Base-by-base conservation (phyloP, 2,329 filamentous ascomycete species). In the Beauveria sp. region DNA sequence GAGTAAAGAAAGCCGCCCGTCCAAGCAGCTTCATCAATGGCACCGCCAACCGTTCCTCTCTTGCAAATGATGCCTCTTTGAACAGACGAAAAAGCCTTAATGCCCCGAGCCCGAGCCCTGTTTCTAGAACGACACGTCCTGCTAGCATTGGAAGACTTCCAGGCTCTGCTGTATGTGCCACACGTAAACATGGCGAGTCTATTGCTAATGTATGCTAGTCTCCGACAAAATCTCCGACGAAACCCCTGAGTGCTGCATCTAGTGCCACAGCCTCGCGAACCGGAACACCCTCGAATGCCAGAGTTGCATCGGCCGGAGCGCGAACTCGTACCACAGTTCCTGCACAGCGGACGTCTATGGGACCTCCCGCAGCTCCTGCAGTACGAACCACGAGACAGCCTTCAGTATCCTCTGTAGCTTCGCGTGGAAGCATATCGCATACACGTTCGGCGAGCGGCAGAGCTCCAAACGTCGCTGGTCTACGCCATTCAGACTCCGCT, bases 181-280 rank as follows among this genome's bases (percentile, higher is more conserved):
- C 22, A 3, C 43, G 16, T 9, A n/a, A 7, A 2, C 14, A 16
- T 9, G 12, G 41, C 43, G 28, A 37, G 22, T 16, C 16, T 20
- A 12, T 26, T 48, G 37, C 61, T 62, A 20, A 62, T 37, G 26
- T 46, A 46, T 66, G 10, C 34, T 61, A 92, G 86, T 91, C 88
- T 62, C 89, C 90, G 2, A 87, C 84, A 0, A 92, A 90, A 68
- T 92, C 89, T 1, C 90, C 90, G 2, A 90, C 88, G 3, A 94
- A 94, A 70, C 88, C 90, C 67, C 72, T 89, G 51, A 73, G 73
- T 62, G 79, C 73, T 43, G 79, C 85, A 2, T 83, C 86, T 1
- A 86, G 82, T 66, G 72, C 80, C 5, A 76, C 80, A 2, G 83
- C 80, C 1, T 87, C 88, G 46, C 79, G 87, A 67, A 90, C 85